These are phyloP conservation scores for Sclerotinia subarctica DNA, from an alignment of 2,329 filamentous ascomycete species.

Conservation along the genomic window DNA sequence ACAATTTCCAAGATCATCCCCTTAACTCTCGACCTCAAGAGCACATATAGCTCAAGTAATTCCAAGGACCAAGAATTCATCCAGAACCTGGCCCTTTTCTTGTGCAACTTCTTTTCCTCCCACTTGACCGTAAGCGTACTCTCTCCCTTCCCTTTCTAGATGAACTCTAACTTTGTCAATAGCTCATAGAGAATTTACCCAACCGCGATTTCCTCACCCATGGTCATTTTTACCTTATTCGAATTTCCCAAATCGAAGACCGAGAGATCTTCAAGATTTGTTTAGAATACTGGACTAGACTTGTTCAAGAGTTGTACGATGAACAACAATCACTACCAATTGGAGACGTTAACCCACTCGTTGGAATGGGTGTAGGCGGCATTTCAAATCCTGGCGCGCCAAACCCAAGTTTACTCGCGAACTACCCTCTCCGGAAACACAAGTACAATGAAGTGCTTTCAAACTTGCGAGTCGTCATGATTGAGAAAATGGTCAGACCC, in stretches of 20 bases:
- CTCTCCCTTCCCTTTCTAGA: background rate
- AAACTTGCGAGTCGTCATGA: slow-evolving; percentile 95
- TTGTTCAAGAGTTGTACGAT: slow-evolving; percentile 96
- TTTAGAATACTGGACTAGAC: slow-evolving; percentile 97
- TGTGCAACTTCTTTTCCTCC: slow-evolving; percentile 95
- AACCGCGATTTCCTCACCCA: slow-evolving; percentile 94
- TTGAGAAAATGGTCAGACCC: slow-evolving; percentile 98
- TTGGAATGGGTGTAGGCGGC: slow-evolving; percentile 69
- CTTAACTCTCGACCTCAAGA: slow-evolving; percentile 82
- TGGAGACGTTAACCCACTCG: slow-evolving; percentile 84
- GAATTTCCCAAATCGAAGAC: slow-evolving; percentile 97
- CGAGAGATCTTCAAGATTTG: slow-evolving; percentile 99
- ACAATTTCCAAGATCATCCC: slow-evolving; percentile 93
- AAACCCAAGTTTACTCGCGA: slow-evolving; percentile 78
- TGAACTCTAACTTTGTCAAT: slow-evolving; percentile 28
- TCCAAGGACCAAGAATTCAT: slow-evolving; percentile 95
- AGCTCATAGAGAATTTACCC: slow-evolving; percentile 92
- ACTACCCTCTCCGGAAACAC: slow-evolving; percentile 93
- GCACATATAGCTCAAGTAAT: slow-evolving; percentile 88
- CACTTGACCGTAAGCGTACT: slow-evolving; percentile 68
- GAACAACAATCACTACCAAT: slow-evolving; percentile 97
- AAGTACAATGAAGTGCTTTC: slow-evolving; percentile 94
- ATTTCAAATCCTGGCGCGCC: slow-evolving; percentile 78
- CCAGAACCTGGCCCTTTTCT: slow-evolving; percentile 90
- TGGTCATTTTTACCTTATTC: slow-evolving; percentile 95